Base-by-base conservation (phyloP, 768 basidiomycete genomes). In the Boletellus ananas region DNA sequence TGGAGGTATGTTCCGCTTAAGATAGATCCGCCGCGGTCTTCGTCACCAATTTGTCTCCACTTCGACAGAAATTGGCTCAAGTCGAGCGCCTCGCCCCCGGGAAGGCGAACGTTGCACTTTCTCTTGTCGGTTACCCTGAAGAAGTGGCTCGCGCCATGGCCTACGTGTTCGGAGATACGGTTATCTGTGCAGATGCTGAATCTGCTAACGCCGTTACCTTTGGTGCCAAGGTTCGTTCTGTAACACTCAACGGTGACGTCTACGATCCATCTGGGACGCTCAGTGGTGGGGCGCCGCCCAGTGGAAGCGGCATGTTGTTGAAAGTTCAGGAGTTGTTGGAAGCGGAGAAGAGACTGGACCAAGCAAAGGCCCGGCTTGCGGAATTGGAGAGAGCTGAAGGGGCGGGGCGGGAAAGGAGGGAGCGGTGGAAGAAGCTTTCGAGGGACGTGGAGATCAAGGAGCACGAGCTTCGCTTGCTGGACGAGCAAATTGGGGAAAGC, bases 191-290 rank as follows among this genome's bases (percentile, higher is more conserved):
- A 42, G 92, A 95, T 58, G 80, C 93, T 3, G 84, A 85, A 17
- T 77, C 93, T 0, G 96, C 96, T 1, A 91, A 92, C 63, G 69
- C 72, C 0, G 89, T 96, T 37, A 96, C 96, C 0, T 98, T 97
- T 73, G 75, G 81, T 10, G 66, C 66, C 5, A 68, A 68, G 23
- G 83, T 89, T 43, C 84, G 84, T 44, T 94, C 90, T 10, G 94
- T 98, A 41, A 99, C 96, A 7, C 75, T 96, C 18, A 86, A 91
- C 3, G 96, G 96, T 2, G 96, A 98, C 61, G 82, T 96, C 11
- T 98, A 99, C 66, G 96, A 99, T 55, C 95, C 96, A 2, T 87
- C 88, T 8, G 95, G 95, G 7, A 94, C 90, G 0, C 80, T 99
- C 17, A 90, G 85, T 17, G 96, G 96, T 6, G 96, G 96, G 1